These are phyloP conservation scores for Scenedesmus sp. DNA, from an alignment of 163 green algal species.

Conservation along the genomic window DNA sequence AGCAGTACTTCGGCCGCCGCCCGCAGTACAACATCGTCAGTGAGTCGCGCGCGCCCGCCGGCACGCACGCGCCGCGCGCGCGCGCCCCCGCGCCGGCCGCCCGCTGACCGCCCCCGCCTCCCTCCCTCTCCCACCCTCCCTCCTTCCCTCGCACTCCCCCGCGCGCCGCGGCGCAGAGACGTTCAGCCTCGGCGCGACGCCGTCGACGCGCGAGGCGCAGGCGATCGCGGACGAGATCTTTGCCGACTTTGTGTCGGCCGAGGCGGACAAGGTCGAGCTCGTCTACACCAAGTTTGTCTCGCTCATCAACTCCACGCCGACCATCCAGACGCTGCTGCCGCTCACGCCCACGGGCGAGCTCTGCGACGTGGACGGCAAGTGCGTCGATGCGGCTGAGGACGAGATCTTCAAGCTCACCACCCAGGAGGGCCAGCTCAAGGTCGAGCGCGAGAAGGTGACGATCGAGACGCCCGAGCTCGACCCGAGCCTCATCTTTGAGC, in stretches of 20 bases:
- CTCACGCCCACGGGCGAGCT: slow-evolving; percentile 94
- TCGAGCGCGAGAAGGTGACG: slow-evolving; percentile 76
- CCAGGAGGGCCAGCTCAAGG: slow-evolving; percentile 63
- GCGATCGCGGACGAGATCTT: slow-evolving; percentile 98
- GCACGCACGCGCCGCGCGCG: too few relatives aligned
- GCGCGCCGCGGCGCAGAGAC: slow-evolving; percentile 57
- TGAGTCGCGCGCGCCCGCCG: slow-evolving; percentile 33
- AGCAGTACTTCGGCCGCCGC: slow-evolving; percentile 87
- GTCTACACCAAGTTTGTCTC: slow-evolving; percentile 99
- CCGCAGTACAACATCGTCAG: slow-evolving; percentile 80
- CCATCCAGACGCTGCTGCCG: slow-evolving; percentile 97
- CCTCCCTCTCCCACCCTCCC: neutral
- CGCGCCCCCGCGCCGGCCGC: too few relatives aligned
- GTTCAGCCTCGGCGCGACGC: slow-evolving; percentile 86
- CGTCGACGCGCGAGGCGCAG: slow-evolving; percentile 97
- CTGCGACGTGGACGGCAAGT: slow-evolving; percentile 94
- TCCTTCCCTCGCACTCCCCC: too few relatives aligned
- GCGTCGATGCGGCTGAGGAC: slow-evolving; percentile 96
- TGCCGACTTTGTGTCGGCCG: slow-evolving; percentile 92
- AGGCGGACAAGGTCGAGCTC: slow-evolving; percentile 97
- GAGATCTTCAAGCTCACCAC: slow-evolving; percentile 99
- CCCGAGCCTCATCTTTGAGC: slow-evolving; percentile 95
- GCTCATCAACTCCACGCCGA: slow-evolving; percentile 90
- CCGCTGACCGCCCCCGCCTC: too few relatives aligned
- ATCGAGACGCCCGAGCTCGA: slow-evolving; percentile 84